A percentile compares a stretch with the other conserved stretches of the same genome.
phyloP scores from a whole-genome alignment of 208 protist species.

The Leishmania turanica region DNA sequence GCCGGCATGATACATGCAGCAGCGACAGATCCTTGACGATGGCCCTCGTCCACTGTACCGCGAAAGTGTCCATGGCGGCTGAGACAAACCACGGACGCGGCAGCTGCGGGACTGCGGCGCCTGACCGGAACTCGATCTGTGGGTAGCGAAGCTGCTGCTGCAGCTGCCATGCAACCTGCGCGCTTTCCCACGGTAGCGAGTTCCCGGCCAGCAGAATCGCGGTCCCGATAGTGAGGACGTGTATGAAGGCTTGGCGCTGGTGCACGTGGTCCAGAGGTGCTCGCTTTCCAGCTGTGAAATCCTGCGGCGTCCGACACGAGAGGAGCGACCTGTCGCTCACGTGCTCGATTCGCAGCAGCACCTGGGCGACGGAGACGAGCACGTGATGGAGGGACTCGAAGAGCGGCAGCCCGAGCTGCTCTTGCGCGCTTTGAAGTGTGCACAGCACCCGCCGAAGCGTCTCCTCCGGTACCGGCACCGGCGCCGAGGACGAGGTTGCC shows the following conservation, averaged over 20 bases:
- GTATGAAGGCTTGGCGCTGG: constrained; percentile 1
- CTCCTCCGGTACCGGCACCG: neutral
- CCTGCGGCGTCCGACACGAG: neutral
- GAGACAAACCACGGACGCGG: neutral
- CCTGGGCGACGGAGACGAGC: constrained; percentile 13
- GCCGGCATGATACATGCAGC: neutral
- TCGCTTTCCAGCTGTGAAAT: neutral
- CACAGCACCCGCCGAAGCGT: constrained; percentile 11
- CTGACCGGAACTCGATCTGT: neutral
- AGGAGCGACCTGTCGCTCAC: neutral
- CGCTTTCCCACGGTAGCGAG: constrained; percentile 16
- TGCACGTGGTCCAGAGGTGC: neutral
- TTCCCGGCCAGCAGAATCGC: constrained; percentile 30
- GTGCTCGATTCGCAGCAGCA: constrained; percentile 28
- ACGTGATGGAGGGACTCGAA: constrained; percentile 34
- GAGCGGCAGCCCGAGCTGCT: constrained; percentile 17
- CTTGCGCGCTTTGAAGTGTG: constrained; percentile 23
- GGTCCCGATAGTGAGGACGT: constrained; percentile 25
- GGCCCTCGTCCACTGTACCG: constrained; percentile 12
- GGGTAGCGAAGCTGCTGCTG: constrained; percentile 11
- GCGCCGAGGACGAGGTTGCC: neutral
- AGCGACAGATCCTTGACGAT: constrained; percentile 11
- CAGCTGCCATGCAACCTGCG: constrained; percentile 30
- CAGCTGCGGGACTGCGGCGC: neutral
- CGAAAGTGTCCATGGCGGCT: constrained; percentile 18